Percentiles rank a stretch among this genome's conserved stretches.
Conservation (phyloP, 805 yeast genomes). For the Metschnikowia koreensis region DNA sequence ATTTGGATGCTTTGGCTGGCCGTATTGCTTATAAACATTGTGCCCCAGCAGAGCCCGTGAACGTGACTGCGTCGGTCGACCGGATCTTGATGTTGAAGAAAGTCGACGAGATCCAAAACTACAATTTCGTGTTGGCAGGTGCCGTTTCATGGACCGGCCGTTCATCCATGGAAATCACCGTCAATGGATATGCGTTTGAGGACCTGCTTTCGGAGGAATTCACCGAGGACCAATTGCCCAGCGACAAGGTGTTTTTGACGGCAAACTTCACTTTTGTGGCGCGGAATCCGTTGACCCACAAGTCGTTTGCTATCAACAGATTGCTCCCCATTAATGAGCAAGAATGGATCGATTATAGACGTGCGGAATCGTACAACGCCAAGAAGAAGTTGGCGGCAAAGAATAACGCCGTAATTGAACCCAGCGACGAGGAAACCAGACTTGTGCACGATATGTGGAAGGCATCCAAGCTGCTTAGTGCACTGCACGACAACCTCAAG, state of each 20-base stretch:
- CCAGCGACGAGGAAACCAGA: constrained; percentile 66
- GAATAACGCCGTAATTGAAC: constrained; percentile 56
- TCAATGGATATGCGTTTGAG: constrained; percentile 78
- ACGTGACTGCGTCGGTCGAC: constrained; percentile 94
- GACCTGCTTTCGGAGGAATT: constrained; percentile 51
- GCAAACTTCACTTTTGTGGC: constrained; percentile 97
- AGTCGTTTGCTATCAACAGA: constrained; percentile 80
- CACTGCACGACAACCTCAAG: constrained; percentile 27
- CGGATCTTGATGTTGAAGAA: constrained; percentile 83
- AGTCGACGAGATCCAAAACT: constrained; percentile 71
- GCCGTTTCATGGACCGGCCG: constrained; percentile 92
- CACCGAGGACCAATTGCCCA: constrained; percentile 56
- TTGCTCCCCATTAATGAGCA: constrained; percentile 69
- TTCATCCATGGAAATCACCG: constrained; percentile 93
- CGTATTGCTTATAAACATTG: constrained; percentile 90
- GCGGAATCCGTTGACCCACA: constrained; percentile 89
- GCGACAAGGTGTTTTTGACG: constrained; percentile 70
- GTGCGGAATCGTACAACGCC: constrained; percentile 88
- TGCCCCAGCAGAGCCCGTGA: constrained; percentile 92
- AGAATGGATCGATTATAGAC: constrained; percentile 80
- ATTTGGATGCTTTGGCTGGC: constrained; percentile 90
- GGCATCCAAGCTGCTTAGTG: constrained; percentile 22
- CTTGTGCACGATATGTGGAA: constrained; percentile 79
- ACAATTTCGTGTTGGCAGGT: constrained; percentile 84
- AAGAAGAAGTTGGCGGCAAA: constrained; percentile 79